Evolutionary conservation across 345 rosid genomes (phyloP).

Genomic region (Capsella bursapastoris): DNA sequence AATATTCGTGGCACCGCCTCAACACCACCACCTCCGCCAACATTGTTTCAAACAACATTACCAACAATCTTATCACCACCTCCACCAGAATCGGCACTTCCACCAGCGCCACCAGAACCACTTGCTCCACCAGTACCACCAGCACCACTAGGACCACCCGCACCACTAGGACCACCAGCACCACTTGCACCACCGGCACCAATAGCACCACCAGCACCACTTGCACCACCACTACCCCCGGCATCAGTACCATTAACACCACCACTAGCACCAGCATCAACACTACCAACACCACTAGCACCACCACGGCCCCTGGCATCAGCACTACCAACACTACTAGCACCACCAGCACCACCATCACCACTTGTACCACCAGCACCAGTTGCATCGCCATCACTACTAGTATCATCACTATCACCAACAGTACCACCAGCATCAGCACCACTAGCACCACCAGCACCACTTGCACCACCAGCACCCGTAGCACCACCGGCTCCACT

Average conservation of each 20-base stretch:
- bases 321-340: neutral
- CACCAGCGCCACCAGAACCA: neutral
- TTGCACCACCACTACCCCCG: neutral
- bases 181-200: too few species aligned
- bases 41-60: too few species aligned
- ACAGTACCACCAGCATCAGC: neutral
- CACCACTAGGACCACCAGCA: too few species aligned
- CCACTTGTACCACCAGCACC: neutral
- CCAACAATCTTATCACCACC: too few species aligned
- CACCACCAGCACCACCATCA: neutral
- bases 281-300: neutral
- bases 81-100: neutral
- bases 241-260: neutral
- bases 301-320: neutral
- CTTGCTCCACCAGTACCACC: neutral
- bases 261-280: neutral
- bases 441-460: conserved; percentile 1
- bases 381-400: neutral
- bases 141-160: too few species aligned
- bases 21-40: too few species aligned
- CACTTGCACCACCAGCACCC: conserved; percentile 3
- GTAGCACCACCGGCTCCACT: neutral
- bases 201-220: neutral
- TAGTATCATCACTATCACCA: neutral
- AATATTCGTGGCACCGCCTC: neutral